phyloP scores from a whole-genome alignment of 164 flowering plant species.

The Annona squamosa region DNA sequence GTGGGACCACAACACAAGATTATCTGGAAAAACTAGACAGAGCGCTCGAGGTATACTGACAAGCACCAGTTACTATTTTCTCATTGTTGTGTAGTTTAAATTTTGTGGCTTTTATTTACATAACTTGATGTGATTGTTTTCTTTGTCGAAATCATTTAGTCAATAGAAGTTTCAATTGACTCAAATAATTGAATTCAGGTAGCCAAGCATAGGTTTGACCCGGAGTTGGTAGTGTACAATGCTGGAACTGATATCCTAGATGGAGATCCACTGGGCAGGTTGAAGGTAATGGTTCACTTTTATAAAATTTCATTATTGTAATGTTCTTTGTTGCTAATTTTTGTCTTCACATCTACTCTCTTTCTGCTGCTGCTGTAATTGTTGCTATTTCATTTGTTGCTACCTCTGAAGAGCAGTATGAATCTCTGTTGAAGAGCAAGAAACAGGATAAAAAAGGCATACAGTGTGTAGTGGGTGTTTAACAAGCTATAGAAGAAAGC shows the following conservation, averaged over 20 bases:
- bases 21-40: constrained; percentile 61
- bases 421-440: too few relatives aligned
- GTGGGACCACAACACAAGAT: constrained; percentile 71
- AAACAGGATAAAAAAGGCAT: too few relatives aligned
- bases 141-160: background rate
- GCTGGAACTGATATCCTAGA: constrained; percentile 94
- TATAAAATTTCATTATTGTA: too few relatives aligned
- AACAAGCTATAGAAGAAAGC: too few relatives aligned
- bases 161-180: background rate
- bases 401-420: too few relatives aligned
- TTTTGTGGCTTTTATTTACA: background rate
- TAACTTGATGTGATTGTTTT: background rate
- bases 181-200: constrained; percentile 29
- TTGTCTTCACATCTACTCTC: too few relatives aligned
- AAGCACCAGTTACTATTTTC: background rate
- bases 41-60: constrained; percentile 66
- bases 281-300: constrained; percentile 49
- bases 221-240: constrained; percentile 80
- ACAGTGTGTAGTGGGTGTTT: too few relatives aligned
- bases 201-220: constrained; percentile 51
- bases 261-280: constrained; percentile 82
- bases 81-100: background rate
- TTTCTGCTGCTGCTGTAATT: too few relatives aligned
- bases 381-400: too few relatives aligned
- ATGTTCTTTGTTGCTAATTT: too few relatives aligned